Evolutionary conservation across 139 green algal genomes (phyloP), one percentile per base, ranked within the genome.

Genomic region (Chlamydomonas schloesseri): DNA sequence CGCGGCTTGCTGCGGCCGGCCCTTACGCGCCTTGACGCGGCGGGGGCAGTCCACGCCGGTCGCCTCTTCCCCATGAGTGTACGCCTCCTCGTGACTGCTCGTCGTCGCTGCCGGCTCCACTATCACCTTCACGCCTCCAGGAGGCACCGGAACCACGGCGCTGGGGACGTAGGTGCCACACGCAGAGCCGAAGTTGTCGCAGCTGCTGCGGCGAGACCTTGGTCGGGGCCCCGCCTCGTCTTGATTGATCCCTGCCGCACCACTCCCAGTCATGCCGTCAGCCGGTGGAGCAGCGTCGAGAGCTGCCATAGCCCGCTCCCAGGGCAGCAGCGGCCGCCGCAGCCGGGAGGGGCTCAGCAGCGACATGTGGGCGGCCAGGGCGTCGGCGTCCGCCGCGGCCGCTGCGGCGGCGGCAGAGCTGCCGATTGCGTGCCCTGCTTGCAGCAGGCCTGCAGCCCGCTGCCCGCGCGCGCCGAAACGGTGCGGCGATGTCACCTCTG

Each of bases 401-500:
- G 31, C 57, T 14, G 28, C 23, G 53, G 29, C 29, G 33, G 4
- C n/a, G 50, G 2, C 26, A 53, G 53, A 24, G 31, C 73, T 26
- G 21, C 18, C 37, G 4, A 2, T 1, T 9, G 0, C 5, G 24
- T 24, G 21, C 42, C 2, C 37, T 42, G 24, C 37, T 47, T 74
- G 17, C 11, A 28, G 33, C 14, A 1, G 23, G 9, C 9, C 31
- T 26, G 24, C 31, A 0, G 9, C 42, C 14, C 4, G 5, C 23
- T 8, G 14, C 64, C 42, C 14, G 37, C 24, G 13, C 3, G 2
- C 55, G 2, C 55, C 55, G 10, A 62, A 62, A 28, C 78, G 42
- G 46, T 65, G 78, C 64, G 78, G 78, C 14, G 78, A 84, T 65
- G 78, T 84, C 78, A 84, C 78, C 47, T 84, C 78, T 21, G 42